Evolutionary conservation across 2,329 filamentous ascomycete species (phyloP).

Genomic region (Bimuria novae-zelandiae): DNA sequence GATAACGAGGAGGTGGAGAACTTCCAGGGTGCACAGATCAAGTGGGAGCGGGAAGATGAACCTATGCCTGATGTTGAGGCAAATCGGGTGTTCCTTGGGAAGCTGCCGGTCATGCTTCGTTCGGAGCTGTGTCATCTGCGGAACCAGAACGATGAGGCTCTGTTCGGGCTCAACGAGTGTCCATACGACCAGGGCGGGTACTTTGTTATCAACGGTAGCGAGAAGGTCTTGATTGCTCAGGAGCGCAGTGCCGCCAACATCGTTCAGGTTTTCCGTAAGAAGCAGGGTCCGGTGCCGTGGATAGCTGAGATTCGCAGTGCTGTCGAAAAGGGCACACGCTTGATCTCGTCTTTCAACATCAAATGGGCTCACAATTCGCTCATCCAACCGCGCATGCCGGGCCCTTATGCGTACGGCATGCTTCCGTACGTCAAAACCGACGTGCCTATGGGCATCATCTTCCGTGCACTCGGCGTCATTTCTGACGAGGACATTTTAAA

Average conservation of each 20-base stretch:
- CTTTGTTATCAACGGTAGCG: constrained; percentile 98
- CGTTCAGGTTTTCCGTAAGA: constrained; percentile 98
- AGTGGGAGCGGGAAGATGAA: constrained; percentile 57
- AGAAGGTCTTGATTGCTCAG: constrained; percentile 97
- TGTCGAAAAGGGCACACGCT: constrained; percentile 90
- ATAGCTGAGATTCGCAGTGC: constrained; percentile 96
- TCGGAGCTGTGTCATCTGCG: constrained; percentile 92
- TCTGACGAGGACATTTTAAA: constrained; percentile 98
- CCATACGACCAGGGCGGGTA: constrained; percentile 98
- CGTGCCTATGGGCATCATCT: constrained; percentile 92
- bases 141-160: constrained; percentile 78
- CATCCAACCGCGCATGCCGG: constrained; percentile 75
- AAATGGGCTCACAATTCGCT: constrained; percentile 89
- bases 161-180: constrained; percentile 93
- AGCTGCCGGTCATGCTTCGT: constrained; percentile 97
- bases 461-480: constrained; percentile 91
- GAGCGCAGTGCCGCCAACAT: constrained; percentile 98
- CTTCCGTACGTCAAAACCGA: constrained; percentile 94
- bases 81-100: constrained; percentile 86
- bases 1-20: constrained; percentile 62
- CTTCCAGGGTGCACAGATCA: constrained; percentile 44
- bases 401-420: constrained; percentile 86
- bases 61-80: constrained; percentile 56
- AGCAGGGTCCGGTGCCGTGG: constrained; percentile 90
- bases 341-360: constrained; percentile 90